These are phyloP conservation scores for Penicillium bialowiezense DNA, from an alignment of 495 filamentous ascomycete species.

Conservation along the genomic window DNA sequence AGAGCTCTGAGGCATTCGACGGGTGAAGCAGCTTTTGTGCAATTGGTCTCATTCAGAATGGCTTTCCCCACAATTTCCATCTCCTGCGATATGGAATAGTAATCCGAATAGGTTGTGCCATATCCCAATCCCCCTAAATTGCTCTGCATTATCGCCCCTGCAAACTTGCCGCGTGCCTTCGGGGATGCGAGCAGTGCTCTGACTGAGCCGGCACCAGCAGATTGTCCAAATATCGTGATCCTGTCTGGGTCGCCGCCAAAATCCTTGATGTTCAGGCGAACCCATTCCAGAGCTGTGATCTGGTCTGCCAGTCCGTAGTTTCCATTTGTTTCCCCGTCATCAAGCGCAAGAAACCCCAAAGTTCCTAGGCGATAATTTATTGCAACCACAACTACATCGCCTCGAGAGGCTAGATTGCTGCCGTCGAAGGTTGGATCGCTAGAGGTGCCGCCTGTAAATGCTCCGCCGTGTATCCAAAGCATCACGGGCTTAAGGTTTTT, in stretches of 20 bases:
- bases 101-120: slow-evolving; percentile 47
- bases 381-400: slow-evolving; percentile 46
- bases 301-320: slow-evolving; percentile 40
- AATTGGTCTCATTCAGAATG: slow-evolving; percentile 31
- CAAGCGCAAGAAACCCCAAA: slow-evolving; percentile 33
- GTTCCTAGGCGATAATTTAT: slow-evolving; percentile 42
- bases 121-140: slow-evolving; percentile 48
- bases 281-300: slow-evolving; percentile 35
- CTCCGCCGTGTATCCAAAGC: slow-evolving; percentile 49
- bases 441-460: slow-evolving; percentile 39
- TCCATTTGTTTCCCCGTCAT: slow-evolving; percentile 24
- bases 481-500: slow-evolving; percentile 37
- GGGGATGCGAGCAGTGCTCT: slow-evolving; percentile 26
- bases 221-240: slow-evolving; percentile 56
- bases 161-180: slow-evolving; percentile 36
- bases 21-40: slow-evolving; percentile 22
- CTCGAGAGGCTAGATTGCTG: slow-evolving; percentile 38
- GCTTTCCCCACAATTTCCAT: slow-evolving; percentile 20
- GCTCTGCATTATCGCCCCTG: slow-evolving; percentile 40
- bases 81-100: slow-evolving; percentile 40
- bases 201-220: slow-evolving; percentile 48
- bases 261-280: slow-evolving; percentile 26
- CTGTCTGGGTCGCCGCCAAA: slow-evolving; percentile 51
- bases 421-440: slow-evolving; percentile 39
- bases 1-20: slow-evolving; percentile 45